Conservation (phyloP, 1,139 yeast species). For the Hemisphaericaspora xylofermentans region DNA sequence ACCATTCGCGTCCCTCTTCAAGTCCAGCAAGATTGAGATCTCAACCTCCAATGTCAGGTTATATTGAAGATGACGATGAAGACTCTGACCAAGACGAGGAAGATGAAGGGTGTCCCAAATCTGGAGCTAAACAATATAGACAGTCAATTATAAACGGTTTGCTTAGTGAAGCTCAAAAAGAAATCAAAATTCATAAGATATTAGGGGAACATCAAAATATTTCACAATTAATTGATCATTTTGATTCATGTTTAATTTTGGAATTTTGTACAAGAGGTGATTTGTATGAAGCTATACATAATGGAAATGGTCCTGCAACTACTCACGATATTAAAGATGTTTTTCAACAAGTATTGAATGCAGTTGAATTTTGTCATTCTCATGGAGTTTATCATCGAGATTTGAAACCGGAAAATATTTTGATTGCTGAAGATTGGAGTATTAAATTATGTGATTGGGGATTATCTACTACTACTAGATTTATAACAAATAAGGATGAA, state of each 20-base stretch:
- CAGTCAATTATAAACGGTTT: slow-evolving; percentile 33
- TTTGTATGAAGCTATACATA: slow-evolving; percentile 86
- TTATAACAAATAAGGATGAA: slow-evolving; percentile 55
- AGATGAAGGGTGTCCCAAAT: slow-evolving; percentile 8
- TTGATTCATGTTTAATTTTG: slow-evolving; percentile 76
- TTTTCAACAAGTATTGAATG: slow-evolving; percentile 72
- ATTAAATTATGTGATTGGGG: slow-evolving; percentile 93
- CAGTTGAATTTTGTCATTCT: slow-evolving; percentile 74
- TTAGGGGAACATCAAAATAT: slow-evolving; percentile 68
- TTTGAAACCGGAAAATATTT: slow-evolving; percentile 85
- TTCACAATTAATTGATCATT: slow-evolving; percentile 68
- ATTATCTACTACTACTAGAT: slow-evolving; percentile 66
- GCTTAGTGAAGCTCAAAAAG: slow-evolving; percentile 72
- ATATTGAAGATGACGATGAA: slow-evolving; percentile 12
- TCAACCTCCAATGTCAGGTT: slow-evolving; percentile 17
- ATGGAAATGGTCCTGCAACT: slow-evolving; percentile 76
- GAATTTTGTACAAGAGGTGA: slow-evolving; percentile 94
- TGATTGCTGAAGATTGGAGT: slow-evolving; percentile 75
- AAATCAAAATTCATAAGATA: slow-evolving; percentile 69
- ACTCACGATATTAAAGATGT: slow-evolving; percentile 75
- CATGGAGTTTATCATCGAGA: slow-evolving; percentile 81
- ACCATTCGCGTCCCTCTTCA: slow-evolving; percentile 29
- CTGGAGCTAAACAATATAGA: slow-evolving; percentile 13
- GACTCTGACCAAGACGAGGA: not conserved
- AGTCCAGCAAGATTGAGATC: slow-evolving; percentile 38